Base-by-base conservation (phyloP, 345 rosid genomes). In the Citrus australasica region DNA sequence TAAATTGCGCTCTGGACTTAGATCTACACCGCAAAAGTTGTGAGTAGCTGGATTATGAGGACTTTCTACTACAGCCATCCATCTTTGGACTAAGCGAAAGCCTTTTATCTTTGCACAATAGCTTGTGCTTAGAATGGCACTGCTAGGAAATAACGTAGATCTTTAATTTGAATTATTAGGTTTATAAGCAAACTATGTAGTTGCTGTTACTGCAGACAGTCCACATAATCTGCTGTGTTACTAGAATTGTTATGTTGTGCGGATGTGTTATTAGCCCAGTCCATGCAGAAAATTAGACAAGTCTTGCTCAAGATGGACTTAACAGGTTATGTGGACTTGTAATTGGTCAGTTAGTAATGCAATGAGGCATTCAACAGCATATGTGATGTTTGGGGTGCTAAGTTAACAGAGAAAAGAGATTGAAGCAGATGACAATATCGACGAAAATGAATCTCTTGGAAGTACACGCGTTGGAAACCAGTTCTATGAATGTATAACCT, bases 1-100 rank as follows among this genome's bases (percentile, higher is more conserved):
- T 69, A 62, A 77, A 66, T 24, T 72, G 80, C 77, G 55, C 67
- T 42, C 60, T 40, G 77, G 67, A 72, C 21, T 32, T 55, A 16
- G 25, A 53, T 48, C 56, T 38, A 25, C 0, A 14, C 3, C 33
- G 21, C 48, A 42, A 35, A 64, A 27, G 19, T 6, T 11, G 58
- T 58, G 22, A 30, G 46, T 63, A 46, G 21, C 51, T 74, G 65
- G 65, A 53, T 42, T 21, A 56, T 19, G 25, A 9, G 37, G 62
- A 30, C 66, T 38, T 42, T 48, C 67, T 25, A 11, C 33, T 53
- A 53, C 56, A 70, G 79, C 48, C 51, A 56, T 76, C 73, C 40
- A 55, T 76, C 22, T 9, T 9, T 37, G 59, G 59, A 58, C 68
- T 46, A 77, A 69, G 73, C 76, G 24, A 62, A 69, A 76, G 76